Evolutionary conservation across 495 filamentous ascomycete genomes (phyloP).

Genomic region (Tirmania nivea): DNA sequence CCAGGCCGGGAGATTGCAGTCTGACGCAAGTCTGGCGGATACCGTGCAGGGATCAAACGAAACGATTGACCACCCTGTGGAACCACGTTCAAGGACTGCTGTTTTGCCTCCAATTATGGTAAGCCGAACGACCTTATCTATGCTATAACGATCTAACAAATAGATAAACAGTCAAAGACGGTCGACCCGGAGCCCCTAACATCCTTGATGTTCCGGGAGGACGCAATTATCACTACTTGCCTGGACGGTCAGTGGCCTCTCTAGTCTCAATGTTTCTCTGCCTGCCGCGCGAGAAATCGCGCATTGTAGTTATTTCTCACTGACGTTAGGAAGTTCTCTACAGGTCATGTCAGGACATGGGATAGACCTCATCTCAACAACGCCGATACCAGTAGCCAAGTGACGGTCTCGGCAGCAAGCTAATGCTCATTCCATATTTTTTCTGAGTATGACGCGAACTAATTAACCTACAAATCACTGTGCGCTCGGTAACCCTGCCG

Average conservation of each 20-base stretch:
- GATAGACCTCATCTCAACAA: constrained; percentile 36
- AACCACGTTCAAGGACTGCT: constrained; percentile 56
- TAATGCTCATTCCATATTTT: neutral
- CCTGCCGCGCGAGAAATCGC: neutral
- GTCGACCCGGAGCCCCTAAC: constrained; percentile 69
- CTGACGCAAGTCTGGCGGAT: constrained; percentile 38
- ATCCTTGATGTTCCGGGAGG: constrained; percentile 79
- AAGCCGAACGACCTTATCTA: constrained; percentile 10
- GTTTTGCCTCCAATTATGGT: constrained; percentile 88
- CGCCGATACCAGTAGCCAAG: neutral
- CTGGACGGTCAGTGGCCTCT: constrained; percentile 45
- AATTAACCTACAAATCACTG: neutral
- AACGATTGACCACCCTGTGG: constrained; percentile 50
- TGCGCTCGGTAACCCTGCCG: too few species aligned
- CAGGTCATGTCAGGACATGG: constrained; percentile 80
- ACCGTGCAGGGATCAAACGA: constrained; percentile 24
- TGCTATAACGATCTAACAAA: constrained; percentile 1
- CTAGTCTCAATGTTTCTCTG: neutral
- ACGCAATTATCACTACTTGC: constrained; percentile 80
- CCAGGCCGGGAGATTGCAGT: constrained; percentile 34
- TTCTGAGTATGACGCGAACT: neutral
- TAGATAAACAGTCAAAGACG: constrained; percentile 41
- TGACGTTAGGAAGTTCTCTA: constrained; percentile 5
- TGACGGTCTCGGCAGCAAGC: neutral
- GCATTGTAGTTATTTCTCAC: neutral